These are phyloP conservation scores for Poronia punctata DNA, from an alignment of 495 filamentous ascomycete genomes.

Conservation along the genomic window DNA sequence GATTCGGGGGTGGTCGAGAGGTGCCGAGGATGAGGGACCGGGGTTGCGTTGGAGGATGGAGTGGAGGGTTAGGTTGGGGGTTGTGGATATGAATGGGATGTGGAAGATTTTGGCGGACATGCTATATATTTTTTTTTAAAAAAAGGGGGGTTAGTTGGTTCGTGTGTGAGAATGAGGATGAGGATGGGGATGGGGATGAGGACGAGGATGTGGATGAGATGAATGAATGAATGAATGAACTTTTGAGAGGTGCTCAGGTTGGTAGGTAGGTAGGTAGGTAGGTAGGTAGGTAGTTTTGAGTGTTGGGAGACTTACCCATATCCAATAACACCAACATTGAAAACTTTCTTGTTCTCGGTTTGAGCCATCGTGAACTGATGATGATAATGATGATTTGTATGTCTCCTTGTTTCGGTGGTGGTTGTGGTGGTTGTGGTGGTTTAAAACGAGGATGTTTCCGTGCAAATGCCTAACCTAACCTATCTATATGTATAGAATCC, in stretches of 20 bases:
- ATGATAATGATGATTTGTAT: not conserved
- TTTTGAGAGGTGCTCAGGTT: too few relatives aligned
- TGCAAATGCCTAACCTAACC: too few relatives aligned
- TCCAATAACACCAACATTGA: conserved; percentile 49
- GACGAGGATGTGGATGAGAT: not conserved
- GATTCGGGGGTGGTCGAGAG: conserved; percentile 59
- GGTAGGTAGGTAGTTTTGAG: not conserved
- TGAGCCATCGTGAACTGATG: conserved; percentile 12
- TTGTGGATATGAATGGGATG: conserved; percentile 71
- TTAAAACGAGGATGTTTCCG: too few relatives aligned
- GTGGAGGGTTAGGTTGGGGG: conserved; percentile 61
- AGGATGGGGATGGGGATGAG: too few relatives aligned
- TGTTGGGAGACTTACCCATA: conserved; percentile 41
- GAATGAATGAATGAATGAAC: not conserved
- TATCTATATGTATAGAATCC: too few relatives aligned
- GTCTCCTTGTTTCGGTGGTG: too few relatives aligned
- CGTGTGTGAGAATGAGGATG: not conserved
- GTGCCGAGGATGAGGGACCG: conserved; percentile 39
- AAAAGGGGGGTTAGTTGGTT: conserved; percentile 11
- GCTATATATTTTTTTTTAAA: too few relatives aligned
- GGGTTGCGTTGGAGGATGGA: conserved; percentile 67
- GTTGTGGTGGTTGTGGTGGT: too few relatives aligned
- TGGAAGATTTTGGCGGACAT: conserved; percentile 86
- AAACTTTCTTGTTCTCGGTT: conserved; percentile 22
- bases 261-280: too few relatives aligned